Evolutionary conservation across 2,329 filamentous ascomycete species (phyloP), one percentile per base, ranked within the genome.

Genomic region (Fonsecaea multimorphosa): DNA sequence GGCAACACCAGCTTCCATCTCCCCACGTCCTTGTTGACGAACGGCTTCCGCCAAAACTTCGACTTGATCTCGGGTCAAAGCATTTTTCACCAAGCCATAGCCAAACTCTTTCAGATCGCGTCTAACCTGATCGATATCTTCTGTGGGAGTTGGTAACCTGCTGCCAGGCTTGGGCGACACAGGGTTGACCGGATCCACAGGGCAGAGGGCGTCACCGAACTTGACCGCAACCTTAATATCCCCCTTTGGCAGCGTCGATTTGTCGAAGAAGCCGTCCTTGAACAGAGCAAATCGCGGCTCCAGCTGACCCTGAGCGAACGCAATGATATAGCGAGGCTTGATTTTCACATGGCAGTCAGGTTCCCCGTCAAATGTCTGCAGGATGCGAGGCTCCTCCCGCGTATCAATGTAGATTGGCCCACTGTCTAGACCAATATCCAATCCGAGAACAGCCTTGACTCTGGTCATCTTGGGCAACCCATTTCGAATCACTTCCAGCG

Each of bases 91-190:
- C 16, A 67, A 40, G 3, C 65, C 61, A 49, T 67, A 67, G 7
- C 65, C 65, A 40, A 51, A 67, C 16, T 58, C 49, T 14, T 54
- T 31, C 9, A 67, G 19, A 24, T 67, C 65, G 2, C 19, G 12
- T 46, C 24, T 58, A 19, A 67, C 65, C 57, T 67, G 65, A 9
- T 60, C 61, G 16, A 67, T 38, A 22, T 63, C 56, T 34, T 63
- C 61, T 3, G 61, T 67, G 4, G 65, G 65, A 6, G 11, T 52
- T 9, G 65, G 65, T 1, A 67, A 57, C 31, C 40, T 56, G 61
- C n/a, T 2, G 11, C 81, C 76, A 22, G 79, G 79, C 56, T 79
- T 78, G 19, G 80, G 81, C 19, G 53, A 24, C 56, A 63, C 68
- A 22, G 70, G 69, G 16, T 65, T 53, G 9, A 59, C 61, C 9